phyloP scores from a whole-genome alignment of 768 basidiomycete species.

The Krasilnikovozyma curviuscula region DNA sequence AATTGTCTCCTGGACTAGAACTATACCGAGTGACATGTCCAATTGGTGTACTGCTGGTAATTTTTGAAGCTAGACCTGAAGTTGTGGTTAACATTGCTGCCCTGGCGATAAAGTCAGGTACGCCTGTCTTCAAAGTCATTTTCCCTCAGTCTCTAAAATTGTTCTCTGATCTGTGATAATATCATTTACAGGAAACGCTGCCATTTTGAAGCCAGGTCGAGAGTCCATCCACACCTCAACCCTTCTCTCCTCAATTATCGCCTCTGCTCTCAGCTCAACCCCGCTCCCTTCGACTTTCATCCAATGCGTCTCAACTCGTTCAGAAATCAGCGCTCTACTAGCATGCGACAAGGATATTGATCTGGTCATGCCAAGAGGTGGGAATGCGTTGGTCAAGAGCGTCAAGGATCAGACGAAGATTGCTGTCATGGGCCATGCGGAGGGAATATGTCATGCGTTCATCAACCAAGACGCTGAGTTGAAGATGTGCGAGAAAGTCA shows the following conservation, averaged over 20 bases:
- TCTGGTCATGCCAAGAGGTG: constrained; percentile 87
- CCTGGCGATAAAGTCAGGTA: constrained; percentile 89
- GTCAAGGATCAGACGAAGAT: constrained; percentile 83
- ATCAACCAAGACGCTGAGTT: constrained; percentile 62
- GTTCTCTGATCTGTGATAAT: not conserved
- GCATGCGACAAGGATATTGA: constrained; percentile 81
- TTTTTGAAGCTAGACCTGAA: constrained; percentile 93
- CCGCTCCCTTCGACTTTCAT: constrained; percentile 60
- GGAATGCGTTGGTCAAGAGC: constrained; percentile 66
- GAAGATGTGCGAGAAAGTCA: constrained; percentile 61
- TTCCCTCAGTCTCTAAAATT: not conserved
- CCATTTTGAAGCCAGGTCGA: constrained; percentile 92
- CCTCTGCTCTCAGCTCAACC: constrained; percentile 51
- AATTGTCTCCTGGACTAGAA: constrained; percentile 68
- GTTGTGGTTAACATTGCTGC: constrained; percentile 95
- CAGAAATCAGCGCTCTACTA: constrained; percentile 73
- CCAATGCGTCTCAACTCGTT: constrained; percentile 76
- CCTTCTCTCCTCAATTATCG: constrained; percentile 60
- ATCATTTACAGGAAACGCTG: constrained; percentile 57
- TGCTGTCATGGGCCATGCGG: constrained; percentile 97
- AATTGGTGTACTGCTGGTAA: constrained; percentile 85
- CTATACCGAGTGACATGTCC: constrained; percentile 89
- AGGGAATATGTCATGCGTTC: constrained; percentile 80
- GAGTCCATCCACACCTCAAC: constrained; percentile 68
- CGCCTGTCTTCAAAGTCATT: constrained; percentile 16